These are phyloP conservation scores for Nematocida parisii DNA, from an alignment of 371 early-diverging fungal genomes.

Conservation along the genomic window DNA sequence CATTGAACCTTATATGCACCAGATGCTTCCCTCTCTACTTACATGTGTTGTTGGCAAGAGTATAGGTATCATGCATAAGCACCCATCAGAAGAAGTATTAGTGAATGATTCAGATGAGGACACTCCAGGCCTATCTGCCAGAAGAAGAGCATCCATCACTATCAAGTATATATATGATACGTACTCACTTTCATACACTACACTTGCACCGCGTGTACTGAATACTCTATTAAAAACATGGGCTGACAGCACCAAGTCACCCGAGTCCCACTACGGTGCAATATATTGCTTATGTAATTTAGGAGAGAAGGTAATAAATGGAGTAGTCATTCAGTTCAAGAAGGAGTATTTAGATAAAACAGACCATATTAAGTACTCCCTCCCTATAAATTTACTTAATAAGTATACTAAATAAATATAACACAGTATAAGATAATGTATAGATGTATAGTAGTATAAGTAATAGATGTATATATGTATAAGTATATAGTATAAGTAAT, in stretches of 20 bases:
- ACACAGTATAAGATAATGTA: too few relatives aligned
- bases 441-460: too few relatives aligned
- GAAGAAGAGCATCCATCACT: slow-evolving; percentile 62
- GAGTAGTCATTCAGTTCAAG: slow-evolving; percentile 54
- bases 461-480: too few relatives aligned
- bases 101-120: not conserved
- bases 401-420: slow-evolving; percentile 15
- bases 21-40: slow-evolving; percentile 86
- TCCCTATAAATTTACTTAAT: slow-evolving; percentile 34
- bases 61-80: slow-evolving; percentile 65
- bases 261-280: slow-evolving; percentile 67
- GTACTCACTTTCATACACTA: slow-evolving; percentile 67
- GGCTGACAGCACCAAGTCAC: slow-evolving; percentile 65
- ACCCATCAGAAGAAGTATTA: not conserved
- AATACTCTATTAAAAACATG: slow-evolving; percentile 68
- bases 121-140: slow-evolving; percentile 19
- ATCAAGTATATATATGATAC: slow-evolving; percentile 69
- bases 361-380: slow-evolving; percentile 24
- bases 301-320: slow-evolving; percentile 39
- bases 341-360: slow-evolving; percentile 50
- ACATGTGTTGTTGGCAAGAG: slow-evolving; percentile 85
- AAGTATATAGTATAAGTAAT: too few relatives aligned
- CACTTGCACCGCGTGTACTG: slow-evolving; percentile 68
- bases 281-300: slow-evolving; percentile 65
- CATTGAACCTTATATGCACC: slow-evolving; percentile 96